phyloP scores from a whole-genome alignment of 179 eudicot species.

The Corrigiola litoralis region DNA sequence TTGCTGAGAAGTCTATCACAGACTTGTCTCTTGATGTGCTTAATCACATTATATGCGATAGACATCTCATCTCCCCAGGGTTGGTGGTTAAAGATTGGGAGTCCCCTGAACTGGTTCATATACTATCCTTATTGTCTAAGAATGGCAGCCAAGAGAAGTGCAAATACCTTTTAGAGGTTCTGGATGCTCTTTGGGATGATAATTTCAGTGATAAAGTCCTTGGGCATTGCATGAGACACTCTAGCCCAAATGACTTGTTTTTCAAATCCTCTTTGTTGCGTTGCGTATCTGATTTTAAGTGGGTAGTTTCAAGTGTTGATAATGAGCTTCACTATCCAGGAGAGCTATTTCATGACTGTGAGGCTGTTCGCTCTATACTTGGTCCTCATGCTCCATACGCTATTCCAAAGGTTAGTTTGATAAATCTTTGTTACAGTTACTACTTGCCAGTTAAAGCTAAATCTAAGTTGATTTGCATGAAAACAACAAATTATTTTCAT shows the following conservation, averaged over 20 bases:
- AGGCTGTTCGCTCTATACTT: conserved; percentile 58
- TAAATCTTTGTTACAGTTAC: background rate
- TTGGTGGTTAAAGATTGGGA: conserved; percentile 70
- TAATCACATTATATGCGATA: conserved; percentile 29
- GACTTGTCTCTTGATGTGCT: conserved; percentile 34
- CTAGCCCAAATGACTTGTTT: conserved; percentile 27
- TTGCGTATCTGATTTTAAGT: conserved; percentile 41
- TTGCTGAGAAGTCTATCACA: conserved; percentile 44
- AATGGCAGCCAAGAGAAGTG: conserved; percentile 39
- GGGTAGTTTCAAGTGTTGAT: conserved; percentile 62
- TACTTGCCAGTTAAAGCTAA: background rate
- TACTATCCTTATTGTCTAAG: conserved; percentile 49
- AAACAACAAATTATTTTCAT: background rate
- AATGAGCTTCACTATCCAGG: conserved; percentile 58
- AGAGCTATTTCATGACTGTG: conserved; percentile 74
- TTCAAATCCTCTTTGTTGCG: conserved; percentile 56
- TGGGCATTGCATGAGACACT: conserved; percentile 32
- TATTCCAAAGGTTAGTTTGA: conserved; percentile 72
- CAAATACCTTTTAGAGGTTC: conserved; percentile 55
- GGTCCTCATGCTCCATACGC: conserved; percentile 77
- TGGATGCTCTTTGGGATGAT: conserved; percentile 77
- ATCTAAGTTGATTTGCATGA: background rate
- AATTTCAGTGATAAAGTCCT: conserved; percentile 52
- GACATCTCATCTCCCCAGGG: conserved; percentile 32
- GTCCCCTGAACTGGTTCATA: conserved; percentile 54